Base-by-base conservation (phyloP, 169 alveolate species). In the Plasmodium sp. region DNA sequence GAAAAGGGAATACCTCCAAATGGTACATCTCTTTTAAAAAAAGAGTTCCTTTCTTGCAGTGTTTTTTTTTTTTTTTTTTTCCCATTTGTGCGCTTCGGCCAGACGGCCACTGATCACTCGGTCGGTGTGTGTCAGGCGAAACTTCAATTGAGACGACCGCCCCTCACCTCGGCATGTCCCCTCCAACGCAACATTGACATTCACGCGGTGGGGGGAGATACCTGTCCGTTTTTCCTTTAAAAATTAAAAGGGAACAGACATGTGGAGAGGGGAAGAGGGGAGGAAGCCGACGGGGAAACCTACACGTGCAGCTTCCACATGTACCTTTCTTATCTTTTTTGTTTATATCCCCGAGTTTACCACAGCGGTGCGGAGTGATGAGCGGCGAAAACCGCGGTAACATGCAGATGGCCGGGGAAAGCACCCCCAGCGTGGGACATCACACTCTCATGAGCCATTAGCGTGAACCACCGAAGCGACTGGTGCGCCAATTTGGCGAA, bases 11-110 rank as follows among this genome's bases (percentile, higher is more conserved):
- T 48, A 48, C n/a, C 58, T 48, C 58, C 58, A 48, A 9, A 48
- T 48, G 58, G 58, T 48, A 48, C 5, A 48, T 48, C 12, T 12
- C n/a, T 10, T 48, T 48, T 48, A 48, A 48, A 12, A 48, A 48
- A 9, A 48, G 58, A 1, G 58, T 12, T 48, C 58, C 58, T 48
- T 12, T 48, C 12, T 10, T 90, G 51, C 81, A 90, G 51, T 80
- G 91, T 48, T 90, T 67, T 41, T 90, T 90, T 48, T 27, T 73
- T 22, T 14, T 34, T 88, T 45, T 82, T 90, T 45, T 88, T 90
- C 81, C 80, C 81, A n/a, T 90, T 85, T 85, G 56, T 75, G 54
- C 93, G 62, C 12, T 75, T 85, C 2, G 16, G n/a, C n/a, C 58
- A 48, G 58, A 48, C 58, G 58, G 4, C n/a, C 58, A 48, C 58